Evolutionary conservation across 306 rosid species (phyloP).

Genomic region (Dalbergia oliveri): DNA sequence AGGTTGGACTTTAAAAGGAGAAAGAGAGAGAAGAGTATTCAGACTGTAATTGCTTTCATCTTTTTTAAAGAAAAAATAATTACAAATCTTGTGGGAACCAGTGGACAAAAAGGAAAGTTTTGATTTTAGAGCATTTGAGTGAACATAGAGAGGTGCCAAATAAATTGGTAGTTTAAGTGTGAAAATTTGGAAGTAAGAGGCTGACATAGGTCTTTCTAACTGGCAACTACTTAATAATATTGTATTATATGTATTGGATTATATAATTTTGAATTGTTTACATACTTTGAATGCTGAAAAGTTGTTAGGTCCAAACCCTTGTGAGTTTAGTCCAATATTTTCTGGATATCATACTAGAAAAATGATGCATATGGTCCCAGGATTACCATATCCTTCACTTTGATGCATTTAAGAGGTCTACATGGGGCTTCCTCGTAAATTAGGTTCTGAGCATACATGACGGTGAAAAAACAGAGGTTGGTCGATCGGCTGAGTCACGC

Average conservation of each 20-base stretch:
- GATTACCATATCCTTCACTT: slow-evolving; percentile 50
- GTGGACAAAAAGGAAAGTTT: slow-evolving; percentile 19
- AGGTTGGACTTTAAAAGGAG: too few relatives aligned
- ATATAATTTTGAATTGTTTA: slow-evolving; percentile 19
- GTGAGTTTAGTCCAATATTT: slow-evolving; percentile 36
- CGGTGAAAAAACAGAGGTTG: slow-evolving; percentile 97
- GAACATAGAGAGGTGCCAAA: background rate
- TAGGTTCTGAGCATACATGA: slow-evolving; percentile 98
- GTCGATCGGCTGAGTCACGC: slow-evolving; percentile 87
- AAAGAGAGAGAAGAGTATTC: slow-evolving; percentile 7
- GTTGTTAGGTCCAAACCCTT: slow-evolving; percentile 38
- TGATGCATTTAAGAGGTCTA: slow-evolving; percentile 91
- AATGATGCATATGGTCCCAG: slow-evolving; percentile 51
- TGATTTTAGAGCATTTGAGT: slow-evolving; percentile 26
- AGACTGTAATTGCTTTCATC: slow-evolving; percentile 7
- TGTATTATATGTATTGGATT: slow-evolving; percentile 10
- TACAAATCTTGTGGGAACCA: slow-evolving; percentile 22
- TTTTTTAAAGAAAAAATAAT: background rate
- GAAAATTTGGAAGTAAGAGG: slow-evolving; percentile 3
- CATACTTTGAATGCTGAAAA: slow-evolving; percentile 20
- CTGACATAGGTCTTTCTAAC: slow-evolving; percentile 1
- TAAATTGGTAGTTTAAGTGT: slow-evolving; percentile 23
- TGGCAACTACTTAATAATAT: slow-evolving; percentile 7
- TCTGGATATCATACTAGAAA: slow-evolving; percentile 50
- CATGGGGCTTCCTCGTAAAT: slow-evolving; percentile 86